Base-by-base conservation (phyloP, 805 yeast species). In the Myxozyma monticola region DNA sequence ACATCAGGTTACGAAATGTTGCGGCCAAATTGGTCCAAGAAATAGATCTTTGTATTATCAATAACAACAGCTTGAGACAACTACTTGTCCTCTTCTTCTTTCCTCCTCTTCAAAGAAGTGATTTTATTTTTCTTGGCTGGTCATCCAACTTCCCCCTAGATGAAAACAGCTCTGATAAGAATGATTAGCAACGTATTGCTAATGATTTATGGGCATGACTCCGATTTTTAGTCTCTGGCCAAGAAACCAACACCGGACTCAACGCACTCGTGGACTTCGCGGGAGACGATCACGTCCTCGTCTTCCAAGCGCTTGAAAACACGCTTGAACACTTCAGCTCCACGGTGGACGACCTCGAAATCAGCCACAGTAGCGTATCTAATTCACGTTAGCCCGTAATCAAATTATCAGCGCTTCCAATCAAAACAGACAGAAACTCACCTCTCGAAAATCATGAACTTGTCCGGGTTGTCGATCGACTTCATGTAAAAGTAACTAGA, bases 1-100 rank as follows among this genome's bases (percentile, higher is more conserved):
- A 60, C 68, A 1, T 69, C 67, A 8, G 81, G 78, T 1, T 80
- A 60, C 56, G 81, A 78, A 44, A 54, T 72, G 33, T 68, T 70
- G 18, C 65, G 83, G 7, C 71, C 65, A 42, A 77, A 46, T 24
- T 58, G 48, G 44, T 43, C 54, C 36, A 57, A 52, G 25, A 40
- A 49, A 21, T 48, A 52, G 40, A 44, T n/a, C n/a, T n/a, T n/a
- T n/a, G n/a, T n/a, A n/a, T n/a, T n/a, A n/a, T n/a, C n/a, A n/a
- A n/a, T n/a, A n/a, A n/a, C n/a, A n/a, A n/a, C n/a, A n/a, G n/a
- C n/a, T n/a, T n/a, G n/a, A n/a, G n/a, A n/a, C n/a, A n/a, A n/a
- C n/a, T n/a, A n/a, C n/a, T n/a, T n/a, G n/a, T n/a, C n/a, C n/a
- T n/a, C n/a, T n/a, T n/a, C n/a, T n/a, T n/a, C n/a, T n/a, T n/a